Evolutionary conservation across 805 yeast genomes (phyloP).

Genomic region (Pichia cephalocereana): DNA sequence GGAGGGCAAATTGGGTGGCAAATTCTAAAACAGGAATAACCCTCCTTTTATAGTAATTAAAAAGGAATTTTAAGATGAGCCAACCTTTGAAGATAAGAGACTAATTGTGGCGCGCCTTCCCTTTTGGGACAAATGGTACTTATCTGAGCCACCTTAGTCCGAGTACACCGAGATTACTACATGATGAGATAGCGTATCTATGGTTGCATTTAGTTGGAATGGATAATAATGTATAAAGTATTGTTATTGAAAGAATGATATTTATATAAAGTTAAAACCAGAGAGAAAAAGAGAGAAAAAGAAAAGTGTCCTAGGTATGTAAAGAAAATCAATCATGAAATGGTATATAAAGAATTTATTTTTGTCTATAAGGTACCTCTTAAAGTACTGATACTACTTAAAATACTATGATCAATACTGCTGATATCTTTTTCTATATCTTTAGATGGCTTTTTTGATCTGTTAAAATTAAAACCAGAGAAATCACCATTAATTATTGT

Average conservation of each 20-base stretch:
- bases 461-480: not conserved
- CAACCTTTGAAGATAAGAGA: not conserved
- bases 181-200: no score
- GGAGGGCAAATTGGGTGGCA: not conserved
- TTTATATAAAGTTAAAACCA: no score
- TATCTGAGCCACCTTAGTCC: not conserved
- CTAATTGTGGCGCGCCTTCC: not conserved
- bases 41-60: not conserved
- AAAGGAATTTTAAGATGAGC: no score
- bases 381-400: constrained; percentile 11
- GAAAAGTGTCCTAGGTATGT: no score
- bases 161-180: not conserved
- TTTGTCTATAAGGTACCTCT: constrained; percentile 10
- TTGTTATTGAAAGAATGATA: no score
- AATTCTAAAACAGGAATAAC: not conserved
- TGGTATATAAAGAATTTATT: no score
- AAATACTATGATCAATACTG: constrained; percentile 6
- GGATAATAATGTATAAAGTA: no score
- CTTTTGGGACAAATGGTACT: not conserved
- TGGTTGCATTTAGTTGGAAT: no score
- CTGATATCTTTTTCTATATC: constrained; percentile 8
- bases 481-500: not conserved
- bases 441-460: not conserved
- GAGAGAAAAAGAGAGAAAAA: no score
- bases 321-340: no score